phyloP scores from a whole-genome alignment of 352 stramenopile genomes.

The Phytophthora melonis region DNA sequence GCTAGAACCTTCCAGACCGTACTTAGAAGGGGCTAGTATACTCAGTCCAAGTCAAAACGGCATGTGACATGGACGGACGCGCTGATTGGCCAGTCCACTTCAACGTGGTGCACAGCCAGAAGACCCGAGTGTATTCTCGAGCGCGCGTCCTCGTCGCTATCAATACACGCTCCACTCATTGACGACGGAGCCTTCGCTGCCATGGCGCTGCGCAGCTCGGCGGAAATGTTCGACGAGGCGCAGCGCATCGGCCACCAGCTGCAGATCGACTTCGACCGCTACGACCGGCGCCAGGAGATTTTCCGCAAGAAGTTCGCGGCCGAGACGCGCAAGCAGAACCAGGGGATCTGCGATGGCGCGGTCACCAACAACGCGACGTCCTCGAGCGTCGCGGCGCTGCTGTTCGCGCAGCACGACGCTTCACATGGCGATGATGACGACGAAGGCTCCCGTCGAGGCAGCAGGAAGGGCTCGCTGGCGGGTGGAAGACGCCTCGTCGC shows the following conservation, averaged over 20 bases:
- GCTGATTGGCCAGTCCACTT: conserved; percentile 35
- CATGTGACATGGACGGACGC: conserved; percentile 19
- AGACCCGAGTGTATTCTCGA: conserved; percentile 19
- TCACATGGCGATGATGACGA: neutral
- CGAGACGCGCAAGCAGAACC: conserved; percentile 59
- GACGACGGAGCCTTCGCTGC: too few species aligned
- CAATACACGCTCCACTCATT: conserved; percentile 1
- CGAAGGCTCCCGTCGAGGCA: neutral
- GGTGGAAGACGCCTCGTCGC: neutral
- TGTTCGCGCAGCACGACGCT: conserved; percentile 41
- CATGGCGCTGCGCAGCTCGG: conserved; percentile 33
- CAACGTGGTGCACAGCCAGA: conserved; percentile 25
- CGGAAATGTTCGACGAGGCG: conserved; percentile 63
- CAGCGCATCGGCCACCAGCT: conserved; percentile 46
- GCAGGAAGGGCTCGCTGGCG: conserved; percentile 7
- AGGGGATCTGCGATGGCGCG: conserved; percentile 54
- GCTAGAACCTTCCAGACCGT: conserved; percentile 46
- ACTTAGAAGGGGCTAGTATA: conserved; percentile 28
- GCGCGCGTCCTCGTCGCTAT: conserved; percentile 1
- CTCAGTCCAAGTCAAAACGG: conserved; percentile 25
- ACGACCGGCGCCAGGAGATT: conserved; percentile 56
- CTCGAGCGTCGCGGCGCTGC: conserved; percentile 37
- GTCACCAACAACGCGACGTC: conserved; percentile 37
- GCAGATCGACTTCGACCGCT: conserved; percentile 49
- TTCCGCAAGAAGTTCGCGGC: conserved; percentile 68